Percentiles rank a stretch among this genome's conserved stretches.
Conservation (phyloP, 768 basidiomycete genomes). For the Lactifluus piperatus region DNA sequence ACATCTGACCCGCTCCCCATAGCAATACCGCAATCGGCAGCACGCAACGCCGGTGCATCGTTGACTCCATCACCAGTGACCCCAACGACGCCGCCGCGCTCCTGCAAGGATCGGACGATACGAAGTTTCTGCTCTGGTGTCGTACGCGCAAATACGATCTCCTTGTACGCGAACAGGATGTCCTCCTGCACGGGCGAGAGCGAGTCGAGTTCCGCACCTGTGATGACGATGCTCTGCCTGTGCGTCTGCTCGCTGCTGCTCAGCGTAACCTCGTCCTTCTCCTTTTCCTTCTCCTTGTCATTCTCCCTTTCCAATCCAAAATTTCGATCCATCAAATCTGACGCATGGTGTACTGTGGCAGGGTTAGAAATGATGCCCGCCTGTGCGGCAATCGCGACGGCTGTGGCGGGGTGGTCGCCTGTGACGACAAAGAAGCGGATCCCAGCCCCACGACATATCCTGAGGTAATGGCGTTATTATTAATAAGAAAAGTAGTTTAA, state of each 20-base stretch:
- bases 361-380: conserved; percentile 46
- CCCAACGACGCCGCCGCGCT: conserved; percentile 43
- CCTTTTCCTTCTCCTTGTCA: conserved; percentile 27
- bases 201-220: conserved; percentile 28
- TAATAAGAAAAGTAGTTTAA: too few relatives aligned
- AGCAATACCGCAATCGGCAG: conserved; percentile 54
- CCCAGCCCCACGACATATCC: conserved; percentile 44
- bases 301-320: conserved; percentile 25
- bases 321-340: conserved; percentile 30
- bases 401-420: conserved; percentile 51
- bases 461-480: too few relatives aligned
- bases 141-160: conserved; percentile 54
- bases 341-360: conserved; percentile 28
- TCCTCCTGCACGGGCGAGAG: conserved; percentile 19
- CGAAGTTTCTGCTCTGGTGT: conserved; percentile 57
- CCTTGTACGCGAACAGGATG: conserved; percentile 31
- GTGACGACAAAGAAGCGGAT: conserved; percentile 59
- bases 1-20: conserved; percentile 48
- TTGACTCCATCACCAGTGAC: conserved; percentile 65
- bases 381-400: conserved; percentile 52
- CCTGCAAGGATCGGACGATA: conserved; percentile 53
- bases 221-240: conserved; percentile 34
- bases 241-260: not conserved
- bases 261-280: conserved; percentile 21
- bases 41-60: conserved; percentile 49